phyloP scores from a whole-genome alignment of 331 rosid species.

The Malus hybrid region DNA sequence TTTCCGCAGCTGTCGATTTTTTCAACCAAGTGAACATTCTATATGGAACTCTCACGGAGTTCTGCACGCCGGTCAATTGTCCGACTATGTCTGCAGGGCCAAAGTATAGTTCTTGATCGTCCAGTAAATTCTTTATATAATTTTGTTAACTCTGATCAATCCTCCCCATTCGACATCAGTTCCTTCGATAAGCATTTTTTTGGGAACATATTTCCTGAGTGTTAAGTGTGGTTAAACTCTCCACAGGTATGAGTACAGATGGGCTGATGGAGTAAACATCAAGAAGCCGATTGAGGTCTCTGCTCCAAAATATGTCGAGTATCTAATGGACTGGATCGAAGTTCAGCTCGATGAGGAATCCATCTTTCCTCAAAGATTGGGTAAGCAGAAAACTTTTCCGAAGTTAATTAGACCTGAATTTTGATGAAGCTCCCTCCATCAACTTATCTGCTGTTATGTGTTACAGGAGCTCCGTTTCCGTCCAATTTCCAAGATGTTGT shows the following conservation, averaged over 20 bases:
- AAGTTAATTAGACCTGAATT: too few species aligned
- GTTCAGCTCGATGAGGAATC: conserved; percentile 76
- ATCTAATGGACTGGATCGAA: conserved; percentile 87
- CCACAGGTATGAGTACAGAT: conserved; percentile 70
- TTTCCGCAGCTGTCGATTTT: conserved; percentile 70
- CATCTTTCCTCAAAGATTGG: conserved; percentile 72
- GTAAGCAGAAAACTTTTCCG: conserved; percentile 20
- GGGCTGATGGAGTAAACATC: conserved; percentile 87
- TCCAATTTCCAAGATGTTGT: conserved; percentile 67
- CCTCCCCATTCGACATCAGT: not conserved
- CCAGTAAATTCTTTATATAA: not conserved
- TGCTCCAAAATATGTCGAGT: conserved; percentile 85
- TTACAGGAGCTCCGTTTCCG: conserved; percentile 68
- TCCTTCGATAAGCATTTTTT: too few species aligned
- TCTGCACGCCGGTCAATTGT: conserved; percentile 67
- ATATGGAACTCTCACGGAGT: conserved; percentile 76
- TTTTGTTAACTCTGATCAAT: not conserved
- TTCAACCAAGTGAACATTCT: conserved; percentile 85
- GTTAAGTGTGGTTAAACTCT: conserved; percentile 5
- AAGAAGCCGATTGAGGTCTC: conserved; percentile 85
- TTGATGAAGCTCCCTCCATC: not conserved
- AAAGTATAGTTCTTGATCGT: conserved; percentile 39
- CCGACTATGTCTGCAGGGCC: conserved; percentile 83
- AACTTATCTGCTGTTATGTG: conserved; percentile 6
- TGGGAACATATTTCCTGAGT: not conserved